These are phyloP conservation scores for Dendrostoma leiphaemia DNA, from an alignment of 2,329 filamentous ascomycete genomes.

Conservation along the genomic window DNA sequence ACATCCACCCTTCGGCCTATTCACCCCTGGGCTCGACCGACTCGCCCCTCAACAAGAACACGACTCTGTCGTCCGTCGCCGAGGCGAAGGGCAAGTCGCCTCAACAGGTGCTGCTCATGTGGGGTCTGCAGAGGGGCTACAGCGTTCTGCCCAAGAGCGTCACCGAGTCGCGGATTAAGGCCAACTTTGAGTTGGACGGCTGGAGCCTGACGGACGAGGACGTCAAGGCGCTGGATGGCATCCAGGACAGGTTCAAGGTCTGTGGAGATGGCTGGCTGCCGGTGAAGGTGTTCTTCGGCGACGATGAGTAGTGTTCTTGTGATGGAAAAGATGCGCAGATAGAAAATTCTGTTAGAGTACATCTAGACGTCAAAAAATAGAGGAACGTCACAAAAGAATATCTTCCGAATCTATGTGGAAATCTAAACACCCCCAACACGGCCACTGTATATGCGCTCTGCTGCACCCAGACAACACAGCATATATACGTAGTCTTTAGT, in stretches of 20 bases:
- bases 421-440: no score
- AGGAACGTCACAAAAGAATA: no score
- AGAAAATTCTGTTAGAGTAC: no score
- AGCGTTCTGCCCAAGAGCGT: conserved; percentile 86
- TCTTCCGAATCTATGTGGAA: no score
- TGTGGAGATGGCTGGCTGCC: conserved; percentile 74
- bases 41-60: conserved; percentile 68
- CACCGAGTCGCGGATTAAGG: conserved; percentile 68
- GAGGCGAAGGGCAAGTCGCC: conserved; percentile 64
- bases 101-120: conserved; percentile 76
- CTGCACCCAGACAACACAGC: no score
- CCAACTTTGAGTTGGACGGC: conserved; percentile 73
- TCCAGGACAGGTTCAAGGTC: conserved; percentile 79
- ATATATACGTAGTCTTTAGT: no score
- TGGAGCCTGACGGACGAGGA: conserved; percentile 74
- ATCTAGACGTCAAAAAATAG: no score
- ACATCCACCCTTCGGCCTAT: conserved; percentile 73
- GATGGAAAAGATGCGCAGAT: neutral
- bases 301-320: conserved; percentile 61
- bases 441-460: no score
- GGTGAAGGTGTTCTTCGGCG: conserved; percentile 77
- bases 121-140: conserved; percentile 79
- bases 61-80: conserved; percentile 60
- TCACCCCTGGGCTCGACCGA: conserved; percentile 71
- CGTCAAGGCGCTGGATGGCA: conserved; percentile 62